Conservation (phyloP, 2,329 filamentous ascomycete genomes). For the Geosmithia putterillii region DNA sequence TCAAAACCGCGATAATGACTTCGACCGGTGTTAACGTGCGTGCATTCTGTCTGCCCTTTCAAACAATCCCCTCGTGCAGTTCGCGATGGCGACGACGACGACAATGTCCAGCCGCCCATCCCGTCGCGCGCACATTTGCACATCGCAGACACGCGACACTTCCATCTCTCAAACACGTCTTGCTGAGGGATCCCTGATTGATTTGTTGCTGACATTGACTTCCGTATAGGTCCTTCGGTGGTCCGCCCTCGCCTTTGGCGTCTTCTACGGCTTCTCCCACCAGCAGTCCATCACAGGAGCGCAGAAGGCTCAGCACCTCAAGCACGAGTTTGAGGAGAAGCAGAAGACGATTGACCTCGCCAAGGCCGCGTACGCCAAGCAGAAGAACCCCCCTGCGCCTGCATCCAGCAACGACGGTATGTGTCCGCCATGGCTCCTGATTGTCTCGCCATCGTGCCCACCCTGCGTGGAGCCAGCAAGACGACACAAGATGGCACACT, state of each 20-base stretch:
- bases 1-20: slow-evolving; percentile 42
- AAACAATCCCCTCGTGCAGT: not conserved
- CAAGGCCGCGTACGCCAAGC: slow-evolving; percentile 77
- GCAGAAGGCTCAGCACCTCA: slow-evolving; percentile 56
- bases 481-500: not conserved
- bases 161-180: too few species aligned
- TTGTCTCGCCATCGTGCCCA: not conserved
- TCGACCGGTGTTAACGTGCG: slow-evolving; percentile 58
- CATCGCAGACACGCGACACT: too few species aligned
- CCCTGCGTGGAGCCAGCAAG: not conserved
- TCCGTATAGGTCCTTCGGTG: slow-evolving; percentile 77
- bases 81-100: not conserved
- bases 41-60: slow-evolving; percentile 13
- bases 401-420: slow-evolving; percentile 19
- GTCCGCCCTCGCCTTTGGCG: slow-evolving; percentile 79
- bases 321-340: slow-evolving; percentile 85
- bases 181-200: not conserved
- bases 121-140: not conserved
- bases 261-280: slow-evolving; percentile 94
- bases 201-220: not conserved
- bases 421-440: slow-evolving; percentile 3
- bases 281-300: slow-evolving; percentile 67
- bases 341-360: slow-evolving; percentile 84
- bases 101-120: not conserved
- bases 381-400: slow-evolving; percentile 45